These are phyloP conservation scores for Fusarium udum DNA, from an alignment of 2,329 filamentous ascomycete species.

Conservation along the genomic window DNA sequence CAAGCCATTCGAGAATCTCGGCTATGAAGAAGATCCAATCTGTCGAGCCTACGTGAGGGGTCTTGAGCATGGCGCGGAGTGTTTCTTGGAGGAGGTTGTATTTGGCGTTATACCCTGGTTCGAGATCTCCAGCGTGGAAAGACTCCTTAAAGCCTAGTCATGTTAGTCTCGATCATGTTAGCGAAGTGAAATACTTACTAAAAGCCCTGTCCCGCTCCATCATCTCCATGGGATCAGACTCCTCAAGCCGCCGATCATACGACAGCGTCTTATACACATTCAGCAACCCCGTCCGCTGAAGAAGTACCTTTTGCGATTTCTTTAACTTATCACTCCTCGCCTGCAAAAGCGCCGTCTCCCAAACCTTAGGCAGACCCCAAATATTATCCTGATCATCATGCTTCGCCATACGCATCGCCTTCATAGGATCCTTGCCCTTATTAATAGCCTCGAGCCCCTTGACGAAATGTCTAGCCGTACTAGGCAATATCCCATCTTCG, in stretches of 20 bases:
- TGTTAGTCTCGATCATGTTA: neutral
- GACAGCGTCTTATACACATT: neutral
- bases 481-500: slow-evolving; percentile 25
- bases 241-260: slow-evolving; percentile 3
- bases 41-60: slow-evolving; percentile 8
- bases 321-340: neutral
- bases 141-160: slow-evolving; percentile 39
- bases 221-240: slow-evolving; percentile 26
- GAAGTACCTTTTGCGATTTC: slow-evolving; percentile 1
- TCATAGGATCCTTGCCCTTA: slow-evolving; percentile 9
- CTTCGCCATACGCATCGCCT: neutral
- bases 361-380: slow-evolving; percentile 38
- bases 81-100: slow-evolving; percentile 30
- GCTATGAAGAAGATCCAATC: slow-evolving; percentile 41
- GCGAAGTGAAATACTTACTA: slow-evolving; percentile 4
- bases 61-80: slow-evolving; percentile 30
- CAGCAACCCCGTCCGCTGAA: slow-evolving; percentile 14
- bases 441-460: slow-evolving; percentile 25
- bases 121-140: slow-evolving; percentile 42
- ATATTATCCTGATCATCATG: slow-evolving; percentile 22
- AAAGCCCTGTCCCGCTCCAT: slow-evolving; percentile 42
- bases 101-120: slow-evolving; percentile 36
- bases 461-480: slow-evolving; percentile 1
- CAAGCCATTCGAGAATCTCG: slow-evolving; percentile 39
- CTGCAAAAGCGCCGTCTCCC: slow-evolving; percentile 34